Conservation (phyloP, 176 grass and related monocot genomes). For the Oryza coarctata region DNA sequence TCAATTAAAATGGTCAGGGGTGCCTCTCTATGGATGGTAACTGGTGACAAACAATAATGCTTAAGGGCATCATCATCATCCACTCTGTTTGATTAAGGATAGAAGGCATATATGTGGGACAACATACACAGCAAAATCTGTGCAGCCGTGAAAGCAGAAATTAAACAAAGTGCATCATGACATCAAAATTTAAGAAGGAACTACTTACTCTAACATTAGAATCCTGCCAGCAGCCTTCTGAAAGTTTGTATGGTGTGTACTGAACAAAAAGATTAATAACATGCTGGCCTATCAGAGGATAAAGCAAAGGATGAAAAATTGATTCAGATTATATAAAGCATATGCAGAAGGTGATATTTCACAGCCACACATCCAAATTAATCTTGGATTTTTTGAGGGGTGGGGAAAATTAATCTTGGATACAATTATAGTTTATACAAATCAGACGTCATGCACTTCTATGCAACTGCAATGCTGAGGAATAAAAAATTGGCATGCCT, state of each 20-base stretch:
- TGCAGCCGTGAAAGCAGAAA: background rate
- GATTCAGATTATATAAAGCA: constrained; percentile 15
- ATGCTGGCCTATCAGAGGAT: constrained; percentile 72
- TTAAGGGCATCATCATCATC: constrained; percentile 3
- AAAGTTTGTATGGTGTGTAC: constrained; percentile 87
- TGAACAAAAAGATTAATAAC: constrained; percentile 97
- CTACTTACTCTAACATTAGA: constrained; percentile 82
- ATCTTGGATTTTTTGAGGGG: background rate
- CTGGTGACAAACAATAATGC: constrained; percentile 1
- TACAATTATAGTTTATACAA: constrained; percentile 18
- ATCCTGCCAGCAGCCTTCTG: constrained; percentile 84
- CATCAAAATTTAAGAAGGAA: constrained; percentile 27
- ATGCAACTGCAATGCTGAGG: background rate
- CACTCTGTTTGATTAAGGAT: background rate
- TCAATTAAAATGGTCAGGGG: constrained; percentile 10
- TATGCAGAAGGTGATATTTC: background rate
- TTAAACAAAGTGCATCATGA: background rate
- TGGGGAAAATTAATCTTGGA: background rate
- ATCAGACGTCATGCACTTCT: background rate
- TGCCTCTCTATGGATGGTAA: background rate
- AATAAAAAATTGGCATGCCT: constrained; percentile 46
- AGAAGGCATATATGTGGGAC: background rate
- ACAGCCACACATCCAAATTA: constrained; percentile 21
- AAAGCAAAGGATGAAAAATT: constrained; percentile 15
- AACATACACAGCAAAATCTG: constrained; percentile 22